A percentile compares a stretch with the other conserved stretches of the same genome.
Evolutionary conservation across 257 asterid genomes (phyloP).

Genomic region (Penstemon barbatus): DNA sequence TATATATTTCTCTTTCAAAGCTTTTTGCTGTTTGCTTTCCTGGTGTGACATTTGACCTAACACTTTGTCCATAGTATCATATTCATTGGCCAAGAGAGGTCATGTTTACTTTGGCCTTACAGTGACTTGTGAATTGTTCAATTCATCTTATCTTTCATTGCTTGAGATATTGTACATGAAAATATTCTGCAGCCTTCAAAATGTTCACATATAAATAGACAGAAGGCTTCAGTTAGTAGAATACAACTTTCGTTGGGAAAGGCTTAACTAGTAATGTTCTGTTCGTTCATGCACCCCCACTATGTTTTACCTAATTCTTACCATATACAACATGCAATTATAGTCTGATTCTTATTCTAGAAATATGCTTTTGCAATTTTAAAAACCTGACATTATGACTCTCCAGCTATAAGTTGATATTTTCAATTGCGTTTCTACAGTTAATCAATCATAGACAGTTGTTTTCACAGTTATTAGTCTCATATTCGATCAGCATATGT

Average conservation of each 20-base stretch:
- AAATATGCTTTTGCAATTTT: no score
- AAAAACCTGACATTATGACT: no score
- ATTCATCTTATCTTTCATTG: slow-evolving; percentile 9
- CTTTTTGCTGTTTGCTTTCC: slow-evolving; percentile 42
- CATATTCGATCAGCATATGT: not conserved
- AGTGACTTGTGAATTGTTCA: slow-evolving; percentile 19
- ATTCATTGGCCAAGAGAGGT: slow-evolving; percentile 40
- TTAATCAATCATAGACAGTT: not conserved
- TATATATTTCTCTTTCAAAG: slow-evolving; percentile 32
- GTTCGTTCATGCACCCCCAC: not conserved
- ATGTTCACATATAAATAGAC: not conserved
- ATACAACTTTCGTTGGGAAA: slow-evolving; percentile 1
- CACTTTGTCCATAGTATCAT: slow-evolving; percentile 31
- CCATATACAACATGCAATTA: slow-evolving; percentile 6
- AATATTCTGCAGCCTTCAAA: no score
- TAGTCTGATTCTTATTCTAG: slow-evolving; percentile 4
- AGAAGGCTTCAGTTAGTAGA: not conserved
- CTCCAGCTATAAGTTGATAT: no score
- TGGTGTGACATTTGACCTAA: slow-evolving; percentile 49
- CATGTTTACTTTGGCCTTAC: slow-evolving; percentile 21
- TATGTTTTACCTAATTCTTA: not conserved
- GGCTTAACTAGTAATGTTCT: slow-evolving; percentile 6
- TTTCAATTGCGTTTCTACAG: not conserved
- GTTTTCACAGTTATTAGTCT: not conserved
- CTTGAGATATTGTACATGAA: slow-evolving; percentile 15